Base-by-base conservation (phyloP, 208 protist genomes). In the Crithidia brevicula region DNA sequence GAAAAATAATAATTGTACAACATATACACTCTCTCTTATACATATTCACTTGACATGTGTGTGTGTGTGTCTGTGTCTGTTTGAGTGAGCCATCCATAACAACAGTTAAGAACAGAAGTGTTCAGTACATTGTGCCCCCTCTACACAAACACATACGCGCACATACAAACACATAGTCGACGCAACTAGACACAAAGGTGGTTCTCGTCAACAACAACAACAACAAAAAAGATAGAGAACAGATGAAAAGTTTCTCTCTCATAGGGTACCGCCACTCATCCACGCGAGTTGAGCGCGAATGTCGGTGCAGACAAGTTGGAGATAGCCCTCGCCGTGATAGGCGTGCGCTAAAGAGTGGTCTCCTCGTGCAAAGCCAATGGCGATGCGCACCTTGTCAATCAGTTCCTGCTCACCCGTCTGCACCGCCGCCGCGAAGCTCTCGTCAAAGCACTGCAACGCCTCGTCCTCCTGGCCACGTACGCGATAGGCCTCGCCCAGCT, bases 231-330 rank as follows among this genome's bases (percentile, higher is more conserved):
- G 10, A 40, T 7, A 40, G 36, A 40, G 15, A 40, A 40, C n/a
- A n/a, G n/a, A 13, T 40, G 36, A 16, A 7, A 40, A 13, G 36
- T 40, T 40, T 1, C 15, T 40, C 34, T 40, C 36, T 40, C 73
- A 96, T 31, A 96, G 71, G 10, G 75, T 72, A 25, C 88, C 91
- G 20, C 70, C 90, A 77, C 91, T 96, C 85, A 93, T 91, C 91
- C 91, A 96, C 46, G 81, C 81, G 43, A 96, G 76, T 64, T 96
- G 91, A 11, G 87, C 83, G 57, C 78, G 70, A 45, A 96, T 80
- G 63, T 93, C 88, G 18, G 89, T 63, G 66, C 82, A 96, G 6
- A 93, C 81, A 49, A 96, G 89, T 11, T 81, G 79, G 54, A 93
- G 70, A 59, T 96, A 96, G 18, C 91, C 91, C 38, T 83, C 74